Evolutionary conservation across 352 stramenopile species (phyloP).

Genomic region (Pythium folliculosum): DNA sequence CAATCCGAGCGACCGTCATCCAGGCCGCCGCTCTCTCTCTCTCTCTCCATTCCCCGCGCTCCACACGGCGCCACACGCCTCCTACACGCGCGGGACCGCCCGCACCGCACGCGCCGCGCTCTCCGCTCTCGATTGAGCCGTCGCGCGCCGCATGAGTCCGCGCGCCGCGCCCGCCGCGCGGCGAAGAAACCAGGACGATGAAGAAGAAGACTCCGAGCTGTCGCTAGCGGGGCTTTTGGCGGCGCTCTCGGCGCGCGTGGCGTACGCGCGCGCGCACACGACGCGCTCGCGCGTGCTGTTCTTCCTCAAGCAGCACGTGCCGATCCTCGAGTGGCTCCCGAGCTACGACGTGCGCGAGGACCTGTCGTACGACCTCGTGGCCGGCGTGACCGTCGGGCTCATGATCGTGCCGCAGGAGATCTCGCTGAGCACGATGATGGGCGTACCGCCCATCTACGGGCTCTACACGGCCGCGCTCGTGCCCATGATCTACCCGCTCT

Average conservation of each 20-base stretch:
- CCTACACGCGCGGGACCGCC: too few species aligned
- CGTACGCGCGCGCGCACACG: conserved; percentile 28
- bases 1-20: not conserved
- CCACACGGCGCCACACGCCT: not conserved
- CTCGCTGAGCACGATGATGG: conserved; percentile 88
- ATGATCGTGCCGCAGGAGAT: conserved; percentile 92
- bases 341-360: conserved; percentile 54
- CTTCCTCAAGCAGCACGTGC: conserved; percentile 49
- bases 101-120: not conserved
- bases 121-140: conserved; percentile 12
- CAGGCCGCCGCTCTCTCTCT: not conserved
- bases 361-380: conserved; percentile 56
- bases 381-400: conserved; percentile 68
- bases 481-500: conserved; percentile 86
- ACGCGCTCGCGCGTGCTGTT: conserved; percentile 35
- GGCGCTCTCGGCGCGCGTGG: conserved; percentile 9
- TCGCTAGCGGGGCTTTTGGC: conserved; percentile 7
- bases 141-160: conserved; percentile 13
- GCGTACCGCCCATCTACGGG: conserved; percentile 86
- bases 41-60: not conserved
- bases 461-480: conserved; percentile 87
- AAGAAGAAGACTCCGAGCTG: conserved; percentile 13
- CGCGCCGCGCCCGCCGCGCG: conserved; percentile 2
- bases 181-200: not conserved
- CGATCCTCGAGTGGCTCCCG: conserved; percentile 67